Evolutionary conservation across 768 basidiomycete species (phyloP), one percentile per base, ranked within the genome.

Genomic region (Cyathus striatus): DNA sequence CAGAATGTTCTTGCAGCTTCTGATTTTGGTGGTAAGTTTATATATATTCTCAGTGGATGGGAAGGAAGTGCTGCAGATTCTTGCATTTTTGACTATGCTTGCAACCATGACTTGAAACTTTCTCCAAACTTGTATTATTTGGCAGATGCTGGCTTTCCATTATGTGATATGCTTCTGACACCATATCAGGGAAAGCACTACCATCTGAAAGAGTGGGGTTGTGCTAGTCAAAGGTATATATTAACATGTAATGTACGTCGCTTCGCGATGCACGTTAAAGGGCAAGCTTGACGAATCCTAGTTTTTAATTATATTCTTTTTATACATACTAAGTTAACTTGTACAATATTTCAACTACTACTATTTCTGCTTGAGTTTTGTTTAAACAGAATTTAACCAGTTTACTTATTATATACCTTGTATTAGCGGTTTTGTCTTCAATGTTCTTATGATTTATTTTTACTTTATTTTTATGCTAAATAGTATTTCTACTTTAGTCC

Each of bases 121-220:
- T 57, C 59, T 2, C 14, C 47, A 0, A 56, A 59, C 1, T 51
- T 55, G 23, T 65, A 58, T 30, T 57, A 59, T 23, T 48, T 69
- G 10, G 58, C 49, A 10, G 61, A 61, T 60, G 61, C 58, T 22
- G 61, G 63, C 9, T 64, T 60, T 52, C 41, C 42, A 17, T 17
- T 44, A 1, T 57, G 55, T 44, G 45, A 58, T 45, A 13, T 32
- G 7, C 50, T 66, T 10, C 53, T 70, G 12, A 48, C 61, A 5
- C 65, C 63, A 13, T 67, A 63, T 43, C 35, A 44, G 4, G 56
- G 58, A 12, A 52, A 59, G 0, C 40, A 46, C 0, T 69, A 68
- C 49, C 64, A 69, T 41, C 51, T 69, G 6, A 47, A 51, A n/a
- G 61, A 68, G 41, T 67, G 61, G 62, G 61, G 47, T 3, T 33